These are phyloP conservation scores for Septoria linicola DNA, from an alignment of 2,329 filamentous ascomycete species.

Conservation along the genomic window DNA sequence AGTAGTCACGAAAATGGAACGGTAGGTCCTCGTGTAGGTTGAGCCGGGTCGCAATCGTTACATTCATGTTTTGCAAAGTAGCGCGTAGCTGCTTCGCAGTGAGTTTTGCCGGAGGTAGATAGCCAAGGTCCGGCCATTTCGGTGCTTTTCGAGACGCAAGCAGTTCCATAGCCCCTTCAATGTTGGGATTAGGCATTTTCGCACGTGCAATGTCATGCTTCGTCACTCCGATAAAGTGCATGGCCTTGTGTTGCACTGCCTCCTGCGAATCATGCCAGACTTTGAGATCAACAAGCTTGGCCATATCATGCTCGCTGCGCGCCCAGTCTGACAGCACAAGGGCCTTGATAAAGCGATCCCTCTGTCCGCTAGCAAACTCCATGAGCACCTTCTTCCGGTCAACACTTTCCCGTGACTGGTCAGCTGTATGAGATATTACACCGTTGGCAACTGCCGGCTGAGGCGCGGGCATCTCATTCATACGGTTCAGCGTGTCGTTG, in stretches of 20 bases:
- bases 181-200: constrained; percentile 82
- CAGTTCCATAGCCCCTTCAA: constrained; percentile 83
- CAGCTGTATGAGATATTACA: constrained; percentile 41
- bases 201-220: constrained; percentile 71
- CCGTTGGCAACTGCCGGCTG: constrained; percentile 46
- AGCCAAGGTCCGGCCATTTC: constrained; percentile 79
- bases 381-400: constrained; percentile 74
- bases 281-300: constrained; percentile 84
- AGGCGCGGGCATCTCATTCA: constrained; percentile 64
- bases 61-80: constrained; percentile 78
- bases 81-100: constrained; percentile 70
- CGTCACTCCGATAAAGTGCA: constrained; percentile 49
- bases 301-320: constrained; percentile 70
- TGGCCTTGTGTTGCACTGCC: constrained; percentile 33
- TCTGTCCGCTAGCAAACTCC: constrained; percentile 74
- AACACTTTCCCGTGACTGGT: constrained; percentile 64
- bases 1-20: constrained; percentile 71
- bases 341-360: constrained; percentile 89
- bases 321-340: constrained; percentile 91
- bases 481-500: constrained; percentile 64
- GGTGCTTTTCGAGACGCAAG: constrained; percentile 73
- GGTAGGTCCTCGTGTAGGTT: constrained; percentile 83
- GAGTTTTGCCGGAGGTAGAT: constrained; percentile 70
- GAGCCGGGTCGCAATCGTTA: constrained; percentile 76
- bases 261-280: constrained; percentile 61